Evolutionary conservation across 306 rosid genomes (phyloP).

Genomic region (Quercus rubra): DNA sequence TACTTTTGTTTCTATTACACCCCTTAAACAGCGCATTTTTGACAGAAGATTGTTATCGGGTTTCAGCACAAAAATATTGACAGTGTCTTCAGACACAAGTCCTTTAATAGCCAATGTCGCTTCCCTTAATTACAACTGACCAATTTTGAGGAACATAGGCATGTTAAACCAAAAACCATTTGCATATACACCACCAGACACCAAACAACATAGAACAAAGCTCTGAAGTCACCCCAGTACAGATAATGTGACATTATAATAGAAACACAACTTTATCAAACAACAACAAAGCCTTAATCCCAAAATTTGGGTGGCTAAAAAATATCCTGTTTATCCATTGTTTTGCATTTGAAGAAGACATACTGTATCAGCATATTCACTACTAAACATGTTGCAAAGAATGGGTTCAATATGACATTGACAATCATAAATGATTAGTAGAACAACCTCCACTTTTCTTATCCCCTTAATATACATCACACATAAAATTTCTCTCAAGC

Average conservation of each 20-base stretch:
- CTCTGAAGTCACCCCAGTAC: not conserved
- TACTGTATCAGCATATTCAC: not conserved
- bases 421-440: constrained; percentile 7
- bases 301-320: not conserved
- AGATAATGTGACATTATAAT: not conserved
- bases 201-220: not conserved
- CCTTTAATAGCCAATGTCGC: not conserved
- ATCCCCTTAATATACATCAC: not conserved
- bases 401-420: not conserved
- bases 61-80: not conserved
- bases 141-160: not conserved
- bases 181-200: not conserved
- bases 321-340: not conserved
- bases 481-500: constrained; percentile 4
- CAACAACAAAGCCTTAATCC: not conserved
- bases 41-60: not conserved
- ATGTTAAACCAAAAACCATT: not conserved
- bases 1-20: not conserved
- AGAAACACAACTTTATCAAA: not conserved
- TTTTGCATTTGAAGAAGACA: not conserved
- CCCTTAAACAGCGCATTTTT: not conserved
- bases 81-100: not conserved
- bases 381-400: not conserved
- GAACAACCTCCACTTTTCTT: not conserved
- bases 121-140: not conserved